Percentiles rank a stretch among this genome's conserved stretches.
These are phyloP conservation scores for Cucurbita argyrosperma DNA, from an alignment of 306 rosid genomes.

Conservation along the genomic window DNA sequence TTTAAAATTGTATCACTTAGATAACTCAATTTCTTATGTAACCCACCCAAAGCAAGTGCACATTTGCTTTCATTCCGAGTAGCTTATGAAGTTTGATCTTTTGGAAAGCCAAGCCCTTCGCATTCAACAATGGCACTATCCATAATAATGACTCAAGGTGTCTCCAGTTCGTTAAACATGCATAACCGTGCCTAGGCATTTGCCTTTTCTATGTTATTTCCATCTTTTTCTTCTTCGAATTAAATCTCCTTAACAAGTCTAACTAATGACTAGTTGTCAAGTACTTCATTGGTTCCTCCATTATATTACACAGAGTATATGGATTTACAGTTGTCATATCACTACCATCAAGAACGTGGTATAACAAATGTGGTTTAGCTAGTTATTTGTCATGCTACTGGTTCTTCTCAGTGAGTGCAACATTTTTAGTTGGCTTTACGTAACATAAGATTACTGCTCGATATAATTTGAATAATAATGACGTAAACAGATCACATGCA, in stretches of 20 bases:
- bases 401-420: neutral
- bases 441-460: neutral
- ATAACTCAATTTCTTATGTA: neutral
- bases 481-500: slow-evolving; percentile 40
- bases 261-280: neutral
- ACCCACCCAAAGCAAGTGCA: neutral
- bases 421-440: neutral
- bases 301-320: neutral
- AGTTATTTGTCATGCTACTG: neutral
- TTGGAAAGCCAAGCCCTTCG: neutral
- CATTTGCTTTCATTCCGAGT: neutral
- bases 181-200: neutral
- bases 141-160: neutral
- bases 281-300: neutral
- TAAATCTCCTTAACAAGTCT: neutral
- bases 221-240: neutral
- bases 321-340: neutral
- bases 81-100: neutral
- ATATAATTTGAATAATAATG: neutral
- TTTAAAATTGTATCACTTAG: neutral
- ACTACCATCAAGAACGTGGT: neutral
- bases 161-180: neutral
- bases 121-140: neutral
- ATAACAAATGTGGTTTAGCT: neutral
- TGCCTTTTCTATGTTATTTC: neutral